These are phyloP conservation scores for Tilletia walkeri DNA, from an alignment of 1,284 basidiomycete species.

Conservation along the genomic window DNA sequence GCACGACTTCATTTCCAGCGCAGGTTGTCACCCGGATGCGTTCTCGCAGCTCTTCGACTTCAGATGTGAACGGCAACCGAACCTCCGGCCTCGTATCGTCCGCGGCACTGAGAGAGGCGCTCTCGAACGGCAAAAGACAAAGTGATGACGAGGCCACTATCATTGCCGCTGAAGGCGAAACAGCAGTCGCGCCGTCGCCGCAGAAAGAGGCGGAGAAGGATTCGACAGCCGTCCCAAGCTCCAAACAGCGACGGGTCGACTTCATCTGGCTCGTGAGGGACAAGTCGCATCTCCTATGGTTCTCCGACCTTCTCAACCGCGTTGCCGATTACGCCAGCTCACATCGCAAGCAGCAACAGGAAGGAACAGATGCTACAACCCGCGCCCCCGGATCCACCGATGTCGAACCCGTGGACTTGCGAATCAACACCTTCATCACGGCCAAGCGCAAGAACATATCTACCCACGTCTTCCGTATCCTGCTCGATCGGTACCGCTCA, in stretches of 20 bases:
- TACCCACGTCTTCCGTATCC: conserved; percentile 20
- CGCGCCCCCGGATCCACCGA: not conserved
- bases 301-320: conserved; percentile 23
- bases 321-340: not conserved
- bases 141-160: not conserved
- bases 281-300: conserved; percentile 21
- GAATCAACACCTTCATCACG: conserved; percentile 20
- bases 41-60: not conserved
- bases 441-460: conserved; percentile 21
- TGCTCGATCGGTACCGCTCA: conserved; percentile 18
- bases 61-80: not conserved
- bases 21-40: not conserved
- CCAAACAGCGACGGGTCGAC: conserved; percentile 17
- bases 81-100: not conserved
- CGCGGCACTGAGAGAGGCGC: not conserved
- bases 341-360: not conserved
- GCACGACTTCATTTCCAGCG: not conserved
- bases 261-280: conserved; percentile 24
- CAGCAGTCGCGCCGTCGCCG: not conserved
- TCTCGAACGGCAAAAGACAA: not conserved
- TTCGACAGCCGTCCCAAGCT: not conserved
- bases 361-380: not conserved
- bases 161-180: not conserved
- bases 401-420: conserved; percentile 11
- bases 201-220: not conserved